These are phyloP conservation scores for Globisporangium barbulae DNA, from an alignment of 352 stramenopile genomes.

Conservation along the genomic window DNA sequence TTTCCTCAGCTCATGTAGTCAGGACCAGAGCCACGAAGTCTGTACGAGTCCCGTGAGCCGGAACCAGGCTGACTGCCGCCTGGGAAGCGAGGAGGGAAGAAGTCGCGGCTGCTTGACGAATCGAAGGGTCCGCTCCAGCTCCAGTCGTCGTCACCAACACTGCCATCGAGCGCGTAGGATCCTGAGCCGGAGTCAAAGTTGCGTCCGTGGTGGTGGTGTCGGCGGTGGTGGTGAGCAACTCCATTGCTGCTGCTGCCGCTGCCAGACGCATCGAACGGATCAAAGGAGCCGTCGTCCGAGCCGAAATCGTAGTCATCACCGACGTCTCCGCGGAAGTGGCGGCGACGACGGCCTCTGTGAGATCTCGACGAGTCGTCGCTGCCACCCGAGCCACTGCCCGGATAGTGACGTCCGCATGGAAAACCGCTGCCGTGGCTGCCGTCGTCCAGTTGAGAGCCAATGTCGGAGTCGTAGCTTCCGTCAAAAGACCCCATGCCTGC, in stretches of 20 bases:
- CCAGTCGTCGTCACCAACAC: not conserved
- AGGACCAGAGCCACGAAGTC: not conserved
- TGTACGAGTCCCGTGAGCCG: not conserved
- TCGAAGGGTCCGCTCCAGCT: not conserved
- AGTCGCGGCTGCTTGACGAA: not conserved
- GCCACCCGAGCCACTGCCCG: not conserved
- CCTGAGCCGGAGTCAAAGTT: not conserved
- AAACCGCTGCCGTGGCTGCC: conserved; percentile 4
- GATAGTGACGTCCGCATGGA: not conserved
- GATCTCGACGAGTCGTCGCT: not conserved
- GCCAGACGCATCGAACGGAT: not conserved
- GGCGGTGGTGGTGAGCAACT: not conserved
- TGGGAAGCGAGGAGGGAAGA: not conserved
- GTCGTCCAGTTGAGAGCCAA: not conserved
- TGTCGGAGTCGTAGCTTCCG: not conserved
- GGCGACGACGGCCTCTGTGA: not conserved
- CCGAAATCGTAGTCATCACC: conserved; percentile 5
- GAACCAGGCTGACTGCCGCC: not conserved
- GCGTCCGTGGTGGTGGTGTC: not conserved
- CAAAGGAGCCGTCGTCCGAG: not conserved
- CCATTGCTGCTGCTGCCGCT: not conserved
- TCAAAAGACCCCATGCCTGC: not conserved
- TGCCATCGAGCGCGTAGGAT: not conserved
- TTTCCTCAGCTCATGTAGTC: not conserved
- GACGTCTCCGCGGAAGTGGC: conserved; percentile 5